Conservation (phyloP, 352 stramenopile genomes). For the Plasmopara viticola region DNA sequence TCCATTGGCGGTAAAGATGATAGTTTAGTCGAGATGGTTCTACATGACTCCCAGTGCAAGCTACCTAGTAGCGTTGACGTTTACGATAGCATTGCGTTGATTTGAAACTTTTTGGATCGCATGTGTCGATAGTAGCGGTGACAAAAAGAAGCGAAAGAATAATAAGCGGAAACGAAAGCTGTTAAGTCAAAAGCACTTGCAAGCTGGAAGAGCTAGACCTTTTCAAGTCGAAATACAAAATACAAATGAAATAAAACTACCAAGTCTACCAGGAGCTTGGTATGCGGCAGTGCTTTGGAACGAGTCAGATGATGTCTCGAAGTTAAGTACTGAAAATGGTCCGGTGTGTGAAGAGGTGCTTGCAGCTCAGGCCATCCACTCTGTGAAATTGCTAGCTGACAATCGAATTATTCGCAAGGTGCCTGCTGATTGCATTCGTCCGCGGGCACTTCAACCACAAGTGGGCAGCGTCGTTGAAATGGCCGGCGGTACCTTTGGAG, state of each 20-base stretch:
- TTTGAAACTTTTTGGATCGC: constrained; percentile 41
- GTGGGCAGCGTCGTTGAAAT: constrained; percentile 68
- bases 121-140: constrained; percentile 5
- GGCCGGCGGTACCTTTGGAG: constrained; percentile 43
- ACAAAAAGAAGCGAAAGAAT: constrained; percentile 57
- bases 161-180: constrained; percentile 56
- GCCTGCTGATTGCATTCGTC: constrained; percentile 34
- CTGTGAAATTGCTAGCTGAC: constrained; percentile 35
- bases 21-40: constrained; percentile 53
- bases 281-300: constrained; percentile 43
- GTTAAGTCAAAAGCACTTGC: constrained; percentile 14
- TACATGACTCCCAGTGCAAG: constrained; percentile 78
- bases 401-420: constrained; percentile 43
- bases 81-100: constrained; percentile 40
- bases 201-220: constrained; percentile 12
- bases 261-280: constrained; percentile 49
- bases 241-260: constrained; percentile 20
- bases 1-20: constrained; percentile 31
- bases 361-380: constrained; percentile 19
- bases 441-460: constrained; percentile 33
- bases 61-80: constrained; percentile 42
- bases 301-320: constrained; percentile 9
- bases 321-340: constrained; percentile 7
- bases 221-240: constrained; percentile 58
- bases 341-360: constrained; percentile 20